Base-by-base conservation (phyloP, 495 filamentous ascomycete species). In the Talaromyces thailandensis region DNA sequence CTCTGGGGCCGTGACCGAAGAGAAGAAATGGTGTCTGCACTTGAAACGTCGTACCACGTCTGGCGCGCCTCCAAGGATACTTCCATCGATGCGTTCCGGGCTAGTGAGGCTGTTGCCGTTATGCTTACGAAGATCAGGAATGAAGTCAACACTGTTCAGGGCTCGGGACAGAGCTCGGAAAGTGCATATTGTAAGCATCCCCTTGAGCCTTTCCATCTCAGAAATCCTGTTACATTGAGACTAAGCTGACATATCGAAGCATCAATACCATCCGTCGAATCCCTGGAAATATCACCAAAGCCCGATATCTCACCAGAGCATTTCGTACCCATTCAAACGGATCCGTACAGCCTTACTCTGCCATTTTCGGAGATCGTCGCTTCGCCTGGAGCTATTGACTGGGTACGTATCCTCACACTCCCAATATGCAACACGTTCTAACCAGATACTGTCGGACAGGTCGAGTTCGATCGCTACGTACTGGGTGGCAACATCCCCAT, bases 1-100 rank as follows among this genome's bases (percentile, higher is more conserved):
- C 60, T 50, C 35, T 69, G 6, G 56, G 56, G 61, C 35, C 61
- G 6, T 43, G 64, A 57, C 51, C 64, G 24, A 12, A 43, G 62
- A 37, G 58, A 58, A 14, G 52, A 56, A 40, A 40, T 37, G 29
- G 26, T 50, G 23, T 26, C 37, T 11, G 73, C 74, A 14, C 65
- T 82, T 14, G 70, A 71, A 48, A 72, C 65, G 6, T 78, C 78
- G 12, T 73, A 76, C 31, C 67, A 69, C 28, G 65, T 64, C 24
- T 72, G 71, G 71, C 43, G 59, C n/a, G 59, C 59, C 12, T 61
- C 40, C 4, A 61, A 61, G 26, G 59, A 61, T 23, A 61, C 28
- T 3, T 64, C 62, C 14, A 64, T 60, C 32, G 62, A 64, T 18
- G 57, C 59, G 9, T 61, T 61, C 28, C 37, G 59, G 14, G 59